Base-by-base conservation (phyloP, 1,284 basidiomycete genomes). In the Phylloboletellus chloephorus region DNA sequence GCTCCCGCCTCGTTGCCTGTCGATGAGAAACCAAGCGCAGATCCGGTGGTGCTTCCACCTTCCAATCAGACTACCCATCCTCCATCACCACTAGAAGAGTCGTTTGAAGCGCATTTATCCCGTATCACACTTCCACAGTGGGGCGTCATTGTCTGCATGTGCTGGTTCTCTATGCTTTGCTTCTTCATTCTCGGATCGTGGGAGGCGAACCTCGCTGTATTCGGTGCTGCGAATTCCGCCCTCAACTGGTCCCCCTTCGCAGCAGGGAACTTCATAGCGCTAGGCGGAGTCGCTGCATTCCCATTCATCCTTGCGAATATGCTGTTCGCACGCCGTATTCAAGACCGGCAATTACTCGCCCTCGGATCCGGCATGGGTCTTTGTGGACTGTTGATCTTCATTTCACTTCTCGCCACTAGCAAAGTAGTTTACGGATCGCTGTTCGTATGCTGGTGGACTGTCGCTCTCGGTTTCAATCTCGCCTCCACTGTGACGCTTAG, bases 141-240 rank as follows among this genome's bases (percentile, higher is more conserved):
- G 63, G 78, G 76, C 16, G 75, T 79, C 26, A 67, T 75, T n/a
- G 51, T 65, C 23, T 79, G 74, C 52, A 83, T 83, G 78, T 81
- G 77, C 54, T 83, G 79, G 76, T 78, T 75, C 51, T 73, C 80
- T 28, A 82, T 84, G 79, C 72, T 76, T 7, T 81, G 75, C 57
- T 86, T 85, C 68, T 81, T 83, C 63, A 70, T 82, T 52, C 73
- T 85, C 37, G 80, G 79, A 12, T 73, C 74, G 13, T 84, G 80
- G 81, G 81, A 86, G 54, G 67, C 76, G 28, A 84, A 83, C 58
- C 73, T 85, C 41, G 82, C 82, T 19, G 71, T 85, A 42, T 82
- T 76, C 57, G 73, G 74, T 30, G 72, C 73, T 22, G 56, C 49
- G 24, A 62, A 55, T 8, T 50, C 59, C 7, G 48, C 50, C 8